Conservation (phyloP, 106 monocot species). For the Cymbidium sinense region DNA sequence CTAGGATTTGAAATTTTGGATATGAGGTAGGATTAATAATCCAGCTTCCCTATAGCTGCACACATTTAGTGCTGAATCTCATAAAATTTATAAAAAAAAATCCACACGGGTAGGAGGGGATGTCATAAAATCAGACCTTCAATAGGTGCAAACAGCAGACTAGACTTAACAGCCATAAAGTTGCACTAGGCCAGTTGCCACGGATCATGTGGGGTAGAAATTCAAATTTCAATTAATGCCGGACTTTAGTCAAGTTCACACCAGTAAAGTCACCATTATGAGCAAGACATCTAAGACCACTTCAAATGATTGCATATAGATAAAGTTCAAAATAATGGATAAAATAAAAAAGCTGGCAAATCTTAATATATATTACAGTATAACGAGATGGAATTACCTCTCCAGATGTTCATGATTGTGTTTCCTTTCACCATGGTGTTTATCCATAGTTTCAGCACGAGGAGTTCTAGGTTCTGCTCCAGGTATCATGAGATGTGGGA, state of each 20-base stretch:
- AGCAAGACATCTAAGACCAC: neutral
- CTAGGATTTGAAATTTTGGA: no score
- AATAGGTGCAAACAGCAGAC: neutral
- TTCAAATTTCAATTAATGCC: no score
- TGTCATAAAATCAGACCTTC: neutral
- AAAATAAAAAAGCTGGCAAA: neutral
- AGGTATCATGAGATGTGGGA: neutral
- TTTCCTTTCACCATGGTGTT: neutral
- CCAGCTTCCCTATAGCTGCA: neutral
- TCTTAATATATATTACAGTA: neutral
- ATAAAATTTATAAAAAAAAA: neutral
- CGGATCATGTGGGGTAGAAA: no score
- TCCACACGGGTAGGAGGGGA: neutral
- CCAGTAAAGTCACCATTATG: no score
- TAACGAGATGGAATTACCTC: neutral
- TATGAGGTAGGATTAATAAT: no score
- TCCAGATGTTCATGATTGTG: neutral
- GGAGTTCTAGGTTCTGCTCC: neutral
- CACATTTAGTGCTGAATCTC: neutral
- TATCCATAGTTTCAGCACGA: constrained; percentile 1
- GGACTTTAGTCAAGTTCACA: no score
- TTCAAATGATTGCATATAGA: neutral
- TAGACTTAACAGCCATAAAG: neutral
- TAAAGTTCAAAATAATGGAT: neutral
- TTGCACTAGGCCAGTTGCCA: neutral